Conservation (phyloP, 768 basidiomycete species). For the Collybia sordida region DNA sequence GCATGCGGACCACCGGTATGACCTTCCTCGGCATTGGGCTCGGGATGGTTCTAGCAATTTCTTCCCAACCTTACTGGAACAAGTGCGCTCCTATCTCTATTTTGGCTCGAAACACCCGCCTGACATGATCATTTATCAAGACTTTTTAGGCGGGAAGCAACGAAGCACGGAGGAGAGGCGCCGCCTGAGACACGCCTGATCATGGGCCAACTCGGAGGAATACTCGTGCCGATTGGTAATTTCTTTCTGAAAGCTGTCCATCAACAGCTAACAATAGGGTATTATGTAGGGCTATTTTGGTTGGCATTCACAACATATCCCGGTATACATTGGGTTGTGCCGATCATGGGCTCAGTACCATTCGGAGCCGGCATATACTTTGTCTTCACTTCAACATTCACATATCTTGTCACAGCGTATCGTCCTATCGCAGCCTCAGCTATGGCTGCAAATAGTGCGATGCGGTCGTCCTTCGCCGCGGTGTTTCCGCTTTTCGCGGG, state of each 20-base stretch:
- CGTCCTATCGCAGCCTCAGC: slow-evolving; percentile 66
- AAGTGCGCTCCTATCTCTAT: slow-evolving; percentile 36
- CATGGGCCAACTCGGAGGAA: slow-evolving; percentile 67
- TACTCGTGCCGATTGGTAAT: slow-evolving; percentile 61
- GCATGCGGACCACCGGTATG: slow-evolving; percentile 50
- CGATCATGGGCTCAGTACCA: slow-evolving; percentile 62
- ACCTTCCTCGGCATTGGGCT: slow-evolving; percentile 62
- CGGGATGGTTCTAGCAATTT: slow-evolving; percentile 51
- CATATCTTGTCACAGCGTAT: slow-evolving; percentile 70
- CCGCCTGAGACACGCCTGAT: slow-evolving; percentile 68
- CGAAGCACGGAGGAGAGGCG: slow-evolving; percentile 40
- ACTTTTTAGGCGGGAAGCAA: slow-evolving; percentile 33
- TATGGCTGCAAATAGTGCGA: slow-evolving; percentile 63
- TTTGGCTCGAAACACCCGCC: not conserved
- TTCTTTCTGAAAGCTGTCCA: slow-evolving; percentile 41
- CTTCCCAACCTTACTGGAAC: slow-evolving; percentile 55
- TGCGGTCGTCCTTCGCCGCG: slow-evolving; percentile 61
- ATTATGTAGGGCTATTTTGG: slow-evolving; percentile 51
- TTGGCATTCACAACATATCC: slow-evolving; percentile 56
- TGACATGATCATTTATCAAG: slow-evolving; percentile 21
- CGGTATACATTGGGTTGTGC: slow-evolving; percentile 60
- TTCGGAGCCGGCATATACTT: slow-evolving; percentile 68
- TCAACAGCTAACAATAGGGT: slow-evolving; percentile 27
- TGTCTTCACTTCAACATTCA: slow-evolving; percentile 70
- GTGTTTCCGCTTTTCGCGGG: slow-evolving; percentile 66